Evolutionary conservation across 2,329 filamentous ascomycete genomes (phyloP), one percentile per base, ranked within the genome.

Genomic region (Neofusicoccum laricinum): DNA sequence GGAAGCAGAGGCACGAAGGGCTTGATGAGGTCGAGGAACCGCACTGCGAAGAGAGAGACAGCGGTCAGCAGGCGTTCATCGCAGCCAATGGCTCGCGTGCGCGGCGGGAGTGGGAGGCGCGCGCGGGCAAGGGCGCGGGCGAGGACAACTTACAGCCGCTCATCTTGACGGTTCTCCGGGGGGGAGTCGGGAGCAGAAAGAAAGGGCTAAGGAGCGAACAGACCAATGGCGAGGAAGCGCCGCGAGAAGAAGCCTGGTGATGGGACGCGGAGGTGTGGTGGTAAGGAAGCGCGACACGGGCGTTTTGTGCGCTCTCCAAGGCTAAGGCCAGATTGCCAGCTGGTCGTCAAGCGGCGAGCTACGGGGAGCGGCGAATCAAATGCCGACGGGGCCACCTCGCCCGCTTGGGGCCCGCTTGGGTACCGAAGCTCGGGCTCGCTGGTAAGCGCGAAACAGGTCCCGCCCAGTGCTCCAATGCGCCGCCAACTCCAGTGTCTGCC

Each of bases 21-120:
- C 84, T 99, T 99, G 85, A 99, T 95, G 80, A 98, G 88, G 83
- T 99, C 95, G 85, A 99, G 94, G 80, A 99, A 99, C 80, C 95
- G 93, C 83, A 99, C 94, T 98, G 71, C 67, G 68, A 36, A 19
- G 17, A 10, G 50, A 48, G 17, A 49, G 12, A 53, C 49, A 50
- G 64, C 66, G 65, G 64, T 43, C 40, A 67, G 69, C 74, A 69
- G 72, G 73, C 66, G 65, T 36, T 66, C 65, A 41, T 30, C 62
- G 58, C 67, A 30, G 17, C 25, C 61, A 63, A 64, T 64, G 62
- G 62, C 49, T 19, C 17, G 61, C 41, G 41, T 15, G 40, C 14
- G 15, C 40, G 40, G 40, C 40, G 38, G 48, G 32, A n/a, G 40
- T 34, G 57, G 30, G 32, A 40, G 51, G 53, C 55, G 48, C 55